phyloP scores from a whole-genome alignment of 2,329 filamentous ascomycete species.

The Tolypocladium inflatum region DNA sequence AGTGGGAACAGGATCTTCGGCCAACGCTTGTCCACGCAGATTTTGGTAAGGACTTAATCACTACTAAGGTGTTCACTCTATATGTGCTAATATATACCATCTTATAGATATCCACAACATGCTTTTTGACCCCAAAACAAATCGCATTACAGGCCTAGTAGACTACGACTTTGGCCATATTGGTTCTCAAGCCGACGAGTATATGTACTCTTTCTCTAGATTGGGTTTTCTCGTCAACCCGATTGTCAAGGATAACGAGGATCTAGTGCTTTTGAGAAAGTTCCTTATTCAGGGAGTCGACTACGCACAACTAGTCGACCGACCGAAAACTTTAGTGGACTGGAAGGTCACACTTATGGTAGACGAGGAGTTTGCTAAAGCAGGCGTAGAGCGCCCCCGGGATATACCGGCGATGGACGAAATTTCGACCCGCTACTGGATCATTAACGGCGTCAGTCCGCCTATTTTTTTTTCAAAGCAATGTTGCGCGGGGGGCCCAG shows the following conservation, averaged over 20 bases:
- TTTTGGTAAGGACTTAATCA: background rate
- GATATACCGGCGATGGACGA: background rate
- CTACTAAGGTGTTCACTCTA: background rate
- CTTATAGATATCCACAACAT: background rate
- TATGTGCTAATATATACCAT: background rate
- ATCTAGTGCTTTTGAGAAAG: background rate
- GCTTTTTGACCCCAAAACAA: background rate
- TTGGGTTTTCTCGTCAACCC: background rate
- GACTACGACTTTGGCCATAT: conserved; percentile 1
- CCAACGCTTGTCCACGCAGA: background rate
- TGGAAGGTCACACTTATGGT: background rate
- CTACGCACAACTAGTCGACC: background rate
- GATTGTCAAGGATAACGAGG: background rate
- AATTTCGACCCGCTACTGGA: background rate
- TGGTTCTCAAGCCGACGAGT: background rate
- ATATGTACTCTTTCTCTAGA: background rate
- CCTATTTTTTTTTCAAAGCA: background rate
- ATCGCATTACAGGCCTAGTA: background rate
- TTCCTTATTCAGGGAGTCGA: background rate
- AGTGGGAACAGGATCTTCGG: background rate
- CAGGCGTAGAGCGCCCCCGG: background rate
- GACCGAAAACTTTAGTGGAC: background rate
- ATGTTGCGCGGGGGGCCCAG: background rate
- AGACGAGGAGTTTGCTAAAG: background rate
- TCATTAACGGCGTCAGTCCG: background rate